phyloP scores from a whole-genome alignment of 805 yeast genomes.

The Pichia cephalocereana region DNA sequence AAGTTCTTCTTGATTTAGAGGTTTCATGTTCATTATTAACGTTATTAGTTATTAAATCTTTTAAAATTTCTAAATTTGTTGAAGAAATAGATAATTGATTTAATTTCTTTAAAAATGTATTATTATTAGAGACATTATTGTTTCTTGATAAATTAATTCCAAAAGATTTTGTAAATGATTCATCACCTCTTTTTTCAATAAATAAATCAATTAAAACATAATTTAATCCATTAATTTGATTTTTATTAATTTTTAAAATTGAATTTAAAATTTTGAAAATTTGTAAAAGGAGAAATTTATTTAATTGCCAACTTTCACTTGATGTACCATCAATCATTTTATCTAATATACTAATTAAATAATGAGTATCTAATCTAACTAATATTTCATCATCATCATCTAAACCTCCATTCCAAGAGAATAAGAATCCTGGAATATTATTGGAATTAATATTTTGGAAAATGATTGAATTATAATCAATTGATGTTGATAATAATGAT shows the following conservation, averaged over 20 bases:
- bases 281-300: conserved; percentile 18
- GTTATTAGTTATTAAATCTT: too few relatives aligned
- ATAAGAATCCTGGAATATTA: conserved; percentile 9
- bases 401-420: conserved; percentile 13
- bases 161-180: conserved; percentile 3
- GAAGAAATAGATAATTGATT: conserved; percentile 1
- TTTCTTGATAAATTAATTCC: background rate
- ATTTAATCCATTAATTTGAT: conserved; percentile 2
- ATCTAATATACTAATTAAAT: conserved; percentile 15
- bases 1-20: background rate
- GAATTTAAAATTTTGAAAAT: conserved; percentile 20
- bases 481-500: conserved; percentile 12
- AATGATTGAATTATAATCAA: conserved; percentile 5
- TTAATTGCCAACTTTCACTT: conserved; percentile 16
- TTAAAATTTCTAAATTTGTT: conserved; percentile 1
- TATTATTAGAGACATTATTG: background rate
- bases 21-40: too few relatives aligned
- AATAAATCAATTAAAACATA: conserved; percentile 11
- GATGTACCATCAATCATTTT: conserved; percentile 15
- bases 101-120: background rate
- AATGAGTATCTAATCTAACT: conserved; percentile 16
- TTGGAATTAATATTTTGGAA: background rate
- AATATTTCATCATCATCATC: conserved; percentile 4
- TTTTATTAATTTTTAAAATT: conserved; percentile 11
- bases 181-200: conserved; percentile 6